Evolutionary conservation across 225 moss, liverwort and hornwort species (phyloP), one percentile per base, ranked within the genome.

Genomic region (Neckera pumila): DNA sequence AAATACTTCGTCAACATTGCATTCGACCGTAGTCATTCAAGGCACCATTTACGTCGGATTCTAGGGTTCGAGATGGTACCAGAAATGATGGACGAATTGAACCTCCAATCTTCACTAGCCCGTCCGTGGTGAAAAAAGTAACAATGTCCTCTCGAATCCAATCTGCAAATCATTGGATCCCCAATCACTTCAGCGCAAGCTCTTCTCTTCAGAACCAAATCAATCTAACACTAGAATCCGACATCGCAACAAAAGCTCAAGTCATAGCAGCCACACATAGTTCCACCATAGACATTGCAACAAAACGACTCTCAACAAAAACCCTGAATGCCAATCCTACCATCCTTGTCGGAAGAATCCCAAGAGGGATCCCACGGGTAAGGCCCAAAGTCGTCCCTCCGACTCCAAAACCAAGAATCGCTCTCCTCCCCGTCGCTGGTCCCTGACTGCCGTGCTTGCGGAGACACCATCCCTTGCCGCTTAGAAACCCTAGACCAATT

Each of bases 311-410:
- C 83, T 38, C 28, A 38, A 20, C 38, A 30, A 54, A 83, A 54
- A 34, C 67, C 38, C 38, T 47, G 47, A n/a, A 51, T 54, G 67
- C 28, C 83, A 70, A 30, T 58, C 59, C 59, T 85, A 94, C 95
- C 93, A 82, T 89, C 92, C 53, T 87, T 93, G 83, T 93, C 92
- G 34, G 92, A 51, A 8, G 94, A 93, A 85, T 96, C 93, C 97
- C 96, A 97, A 30, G 94, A 92, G 31, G 96, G 96, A 91, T 97
- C 98, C 98, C 98, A 99, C 58, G 97, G 98, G 87, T 99, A 97
- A 38, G 93, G 91, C 64, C 98, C 98, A 85, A 90, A 96, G 42
- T 96, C 97, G 86, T 99, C 98, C 58, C 93, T 89, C 36, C 95
- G 90, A 74, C 95, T 95, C 92, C 93, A 87, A 74, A 87, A 93